Base-by-base conservation (phyloP, 495 filamentous ascomycete species). In the Penicillium atrosanguineum region DNA sequence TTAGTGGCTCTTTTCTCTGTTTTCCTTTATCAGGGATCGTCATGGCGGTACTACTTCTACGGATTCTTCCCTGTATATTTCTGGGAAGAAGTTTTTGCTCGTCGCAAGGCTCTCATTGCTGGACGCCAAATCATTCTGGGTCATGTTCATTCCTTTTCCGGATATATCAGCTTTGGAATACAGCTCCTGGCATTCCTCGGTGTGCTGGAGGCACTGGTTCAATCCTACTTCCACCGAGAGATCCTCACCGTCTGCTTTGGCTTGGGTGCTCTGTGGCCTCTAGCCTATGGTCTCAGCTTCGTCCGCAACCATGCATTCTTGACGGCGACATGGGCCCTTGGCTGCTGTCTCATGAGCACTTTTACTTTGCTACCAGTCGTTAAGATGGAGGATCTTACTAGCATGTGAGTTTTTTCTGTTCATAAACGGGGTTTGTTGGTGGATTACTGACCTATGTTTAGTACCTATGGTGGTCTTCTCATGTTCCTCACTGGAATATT, bases 1-100 rank as follows among this genome's bases (percentile, higher is more conserved):
- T 73, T 95, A 18, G 81, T 86, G 5, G 79, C 75, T 5, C 67
- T 97, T 15, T 96, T 88, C 59, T 85, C 91, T 4, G 83, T 89
- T 7, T 87, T 99, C 40, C 71, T 85, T 50, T 77, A 90, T 50
- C 92, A 95, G 36, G 79, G 83, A 28, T 93, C 91, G 3, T 85
- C 93, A 0, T 76, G 80, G 57, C 89, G 88, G 6, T 99, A 97
- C 67, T 97, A 97, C 59, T 86, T 86, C 21, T 99, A 97, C 64
- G 91, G 83, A 6, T 78, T 93, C 57, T 99, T 97, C 68, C 93
- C 95, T 0, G 83, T 94, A 2, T 82, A 86, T 42, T 97, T 99
- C 76, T 99, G 95, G 94, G 92, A 97, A 65, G 95, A 96, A 61
- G 91, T 97, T 0, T 90, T 88, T 65, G 90, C 88, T 4, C 83